Evolutionary conservation across 1,284 basidiomycete genomes (phyloP).

Genomic region (Apiotrichum laibachii): DNA sequence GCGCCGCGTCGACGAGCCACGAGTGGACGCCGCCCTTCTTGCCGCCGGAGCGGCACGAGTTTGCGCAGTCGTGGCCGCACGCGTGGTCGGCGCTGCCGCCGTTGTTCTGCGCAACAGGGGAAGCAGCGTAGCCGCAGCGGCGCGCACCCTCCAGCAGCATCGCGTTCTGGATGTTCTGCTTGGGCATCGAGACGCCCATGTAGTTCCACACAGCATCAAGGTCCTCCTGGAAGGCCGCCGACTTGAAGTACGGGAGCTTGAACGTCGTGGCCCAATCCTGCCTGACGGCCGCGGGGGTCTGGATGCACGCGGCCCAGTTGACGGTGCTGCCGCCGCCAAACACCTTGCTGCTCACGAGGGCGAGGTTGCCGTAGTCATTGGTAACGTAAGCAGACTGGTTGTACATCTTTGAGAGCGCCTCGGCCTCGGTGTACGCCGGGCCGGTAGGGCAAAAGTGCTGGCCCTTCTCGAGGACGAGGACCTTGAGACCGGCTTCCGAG

Average conservation of each 20-base stretch:
- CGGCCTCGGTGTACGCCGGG: constrained; percentile 41
- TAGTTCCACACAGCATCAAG: constrained; percentile 13
- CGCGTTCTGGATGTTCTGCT: constrained; percentile 24
- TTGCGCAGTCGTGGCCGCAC: constrained; percentile 19
- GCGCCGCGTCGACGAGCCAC: constrained; percentile 27
- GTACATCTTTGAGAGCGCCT: constrained; percentile 48
- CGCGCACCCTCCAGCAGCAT: constrained; percentile 31
- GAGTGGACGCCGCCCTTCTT: constrained; percentile 26
- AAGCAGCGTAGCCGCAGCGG: constrained; percentile 20
- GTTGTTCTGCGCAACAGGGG: constrained; percentile 27
- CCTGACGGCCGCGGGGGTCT: constrained; percentile 11
- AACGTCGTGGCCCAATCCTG: constrained; percentile 11
- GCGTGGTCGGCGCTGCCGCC: constrained; percentile 4
- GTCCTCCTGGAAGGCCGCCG: constrained; percentile 6
- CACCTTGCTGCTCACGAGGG: constrained; percentile 49
- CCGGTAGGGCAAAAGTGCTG: constrained; percentile 46
- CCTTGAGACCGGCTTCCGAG: constrained; percentile 42
- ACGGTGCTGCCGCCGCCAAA: constrained; percentile 55
- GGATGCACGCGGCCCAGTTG: constrained; percentile 54
- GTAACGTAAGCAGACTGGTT: constrained; percentile 49
- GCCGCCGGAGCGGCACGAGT: constrained; percentile 20
- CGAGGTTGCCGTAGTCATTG: constrained; percentile 48
- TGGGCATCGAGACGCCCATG: constrained; percentile 16
- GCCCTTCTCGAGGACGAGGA: constrained; percentile 55
- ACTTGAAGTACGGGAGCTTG: constrained; percentile 16